Conservation (phyloP, 2,329 filamentous ascomycete genomes). For the Chrysosporium queenslandicum region DNA sequence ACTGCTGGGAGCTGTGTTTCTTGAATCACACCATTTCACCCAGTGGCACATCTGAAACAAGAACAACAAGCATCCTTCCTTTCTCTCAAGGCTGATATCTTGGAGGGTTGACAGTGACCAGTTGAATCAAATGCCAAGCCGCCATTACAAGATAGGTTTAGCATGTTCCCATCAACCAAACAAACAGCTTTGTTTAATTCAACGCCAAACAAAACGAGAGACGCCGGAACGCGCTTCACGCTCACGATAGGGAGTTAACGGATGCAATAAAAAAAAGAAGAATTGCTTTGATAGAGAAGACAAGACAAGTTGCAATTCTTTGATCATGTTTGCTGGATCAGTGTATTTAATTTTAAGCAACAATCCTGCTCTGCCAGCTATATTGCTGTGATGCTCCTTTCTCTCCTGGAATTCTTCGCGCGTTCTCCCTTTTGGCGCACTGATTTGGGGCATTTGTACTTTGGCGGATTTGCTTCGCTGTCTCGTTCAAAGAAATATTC, state of each 20-base stretch:
- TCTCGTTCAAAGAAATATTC: too few species aligned
- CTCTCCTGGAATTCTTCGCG: background rate
- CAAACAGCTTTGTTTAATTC: background rate
- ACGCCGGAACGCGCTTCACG: background rate
- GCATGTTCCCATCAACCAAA: background rate
- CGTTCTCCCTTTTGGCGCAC: background rate
- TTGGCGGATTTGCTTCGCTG: too few species aligned
- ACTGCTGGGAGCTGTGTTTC: too few species aligned
- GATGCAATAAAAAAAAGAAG: background rate
- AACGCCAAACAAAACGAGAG: background rate
- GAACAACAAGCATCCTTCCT: background rate
- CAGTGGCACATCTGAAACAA: too few species aligned
- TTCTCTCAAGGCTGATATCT: background rate
- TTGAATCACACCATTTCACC: too few species aligned
- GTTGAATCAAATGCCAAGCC: background rate
- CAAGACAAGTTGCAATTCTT: background rate
- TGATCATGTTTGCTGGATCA: background rate
- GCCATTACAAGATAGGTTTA: background rate
- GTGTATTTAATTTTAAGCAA: conserved; percentile 2
- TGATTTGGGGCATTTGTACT: background rate
- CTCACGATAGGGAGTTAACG: background rate
- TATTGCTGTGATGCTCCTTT: conserved; percentile 1
- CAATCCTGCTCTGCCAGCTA: background rate
- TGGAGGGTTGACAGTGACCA: background rate
- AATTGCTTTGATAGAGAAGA: background rate